phyloP scores from a whole-genome alignment of 2,329 filamentous ascomycete genomes.

The Pseudopithomyces maydicus region DNA sequence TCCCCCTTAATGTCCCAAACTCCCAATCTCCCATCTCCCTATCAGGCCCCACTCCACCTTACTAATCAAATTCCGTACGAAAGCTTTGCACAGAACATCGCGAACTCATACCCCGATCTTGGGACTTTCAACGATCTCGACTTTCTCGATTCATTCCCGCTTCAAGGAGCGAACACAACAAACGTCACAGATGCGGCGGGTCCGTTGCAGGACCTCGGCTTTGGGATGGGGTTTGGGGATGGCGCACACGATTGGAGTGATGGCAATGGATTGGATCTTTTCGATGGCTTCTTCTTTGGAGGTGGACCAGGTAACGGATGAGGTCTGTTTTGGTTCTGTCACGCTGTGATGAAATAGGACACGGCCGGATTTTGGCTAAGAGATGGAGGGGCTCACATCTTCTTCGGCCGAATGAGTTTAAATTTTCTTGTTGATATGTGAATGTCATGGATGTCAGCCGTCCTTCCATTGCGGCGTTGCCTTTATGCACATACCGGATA shows the following conservation, averaged over 20 bases:
- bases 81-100: constrained; percentile 33
- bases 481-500: too few species aligned
- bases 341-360: background rate
- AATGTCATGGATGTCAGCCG: too few species aligned
- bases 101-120: constrained; percentile 36
- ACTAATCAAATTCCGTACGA: constrained; percentile 36
- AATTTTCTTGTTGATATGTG: background rate
- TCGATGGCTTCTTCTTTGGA: constrained; percentile 65
- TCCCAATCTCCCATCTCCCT: constrained; percentile 25
- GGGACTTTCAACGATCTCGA: constrained; percentile 56
- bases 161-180: constrained; percentile 24
- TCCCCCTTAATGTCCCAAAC: constrained; percentile 28
- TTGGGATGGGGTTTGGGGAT: constrained; percentile 48
- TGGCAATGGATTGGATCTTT: constrained; percentile 54
- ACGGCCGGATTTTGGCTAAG: background rate
- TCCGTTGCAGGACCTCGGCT: constrained; percentile 65
- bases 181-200: constrained; percentile 48
- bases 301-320: constrained; percentile 3
- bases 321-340: background rate
- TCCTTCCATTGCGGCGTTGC: too few species aligned
- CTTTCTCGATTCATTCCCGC: constrained; percentile 58
- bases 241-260: constrained; percentile 63
- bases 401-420: too few species aligned
- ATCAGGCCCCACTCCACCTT: constrained; percentile 22
- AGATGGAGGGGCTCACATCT: too few species aligned